A percentile compares a stretch with the other conserved stretches of the same genome.
These are phyloP conservation scores for Fraxinus excelsior DNA, from an alignment of 257 asterid genomes.

Conservation along the genomic window DNA sequence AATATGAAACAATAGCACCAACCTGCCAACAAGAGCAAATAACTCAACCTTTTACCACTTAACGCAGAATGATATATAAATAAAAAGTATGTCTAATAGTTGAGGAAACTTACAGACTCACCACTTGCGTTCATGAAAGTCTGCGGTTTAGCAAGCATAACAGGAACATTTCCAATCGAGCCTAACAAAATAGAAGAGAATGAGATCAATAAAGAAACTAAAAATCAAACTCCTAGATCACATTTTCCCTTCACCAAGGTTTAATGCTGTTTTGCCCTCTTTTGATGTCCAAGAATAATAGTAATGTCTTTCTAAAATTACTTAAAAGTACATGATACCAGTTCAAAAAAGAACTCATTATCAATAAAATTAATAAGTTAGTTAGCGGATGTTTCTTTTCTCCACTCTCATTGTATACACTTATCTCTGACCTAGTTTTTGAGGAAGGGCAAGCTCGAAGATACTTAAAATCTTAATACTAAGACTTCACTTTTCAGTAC, in stretches of 20 bases:
- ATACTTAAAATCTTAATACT: background rate
- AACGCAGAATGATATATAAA: conserved; percentile 3
- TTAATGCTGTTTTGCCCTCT: background rate
- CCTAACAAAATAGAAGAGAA: conserved; percentile 43
- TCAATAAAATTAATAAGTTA: background rate
- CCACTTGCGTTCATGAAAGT: conserved; percentile 99
- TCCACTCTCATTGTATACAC: background rate
- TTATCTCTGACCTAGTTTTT: background rate
- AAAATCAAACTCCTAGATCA: background rate
- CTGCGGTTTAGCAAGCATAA: conserved; percentile 94
- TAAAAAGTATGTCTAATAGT: conserved; percentile 27
- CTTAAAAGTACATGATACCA: background rate
- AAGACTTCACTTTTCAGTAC: background rate
- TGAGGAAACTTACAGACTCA: conserved; percentile 95
- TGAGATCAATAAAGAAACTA: conserved; percentile 1
- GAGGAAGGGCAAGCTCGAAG: background rate
- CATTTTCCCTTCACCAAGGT: background rate
- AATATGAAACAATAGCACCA: conserved; percentile 86
- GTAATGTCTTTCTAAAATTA: background rate
- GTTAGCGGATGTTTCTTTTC: background rate
- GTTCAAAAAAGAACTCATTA: background rate
- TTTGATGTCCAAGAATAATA: background rate
- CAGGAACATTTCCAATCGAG: conserved; percentile 80
- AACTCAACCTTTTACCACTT: conserved; percentile 26
- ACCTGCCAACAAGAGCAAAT: conserved; percentile 52